Evolutionary conservation across 495 filamentous ascomycete species (phyloP), one percentile per base, ranked within the genome.

Genomic region (Pyrenula massariospora): DNA sequence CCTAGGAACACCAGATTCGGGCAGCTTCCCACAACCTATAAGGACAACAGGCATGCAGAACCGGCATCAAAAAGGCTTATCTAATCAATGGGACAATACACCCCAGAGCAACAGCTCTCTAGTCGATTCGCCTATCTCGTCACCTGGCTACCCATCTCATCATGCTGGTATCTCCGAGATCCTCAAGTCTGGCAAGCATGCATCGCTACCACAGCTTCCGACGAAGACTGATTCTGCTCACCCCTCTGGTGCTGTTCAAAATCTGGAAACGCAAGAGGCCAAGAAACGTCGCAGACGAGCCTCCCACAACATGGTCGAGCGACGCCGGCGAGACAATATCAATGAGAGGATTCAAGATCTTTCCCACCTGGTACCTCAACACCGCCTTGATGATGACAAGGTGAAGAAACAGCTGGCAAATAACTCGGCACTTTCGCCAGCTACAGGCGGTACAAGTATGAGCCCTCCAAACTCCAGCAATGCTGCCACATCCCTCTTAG

Each of bases 321-420:
- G 93, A 53, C 84, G 93, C 25, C 86, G 93, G 51, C 83, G 93
- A 50, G 93, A 98, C 70, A 96, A 98, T 61, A 98, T 98, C 76
- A 98, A 98, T 63, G 93, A 98, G 67, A 82, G 93, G 5, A 98
- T 98, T 57, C 92, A 97, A 61, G 93, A 98, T 62, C 79, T 98
- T 2, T 93, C 89, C 60, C 88, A 91, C 63, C 80, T 98, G 1
- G 93, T 98, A 11, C 93, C 93, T 22, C 77, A 84, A 60, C 93
- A 98, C 66, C 85, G 93, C 15, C 78, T 98, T 12, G 93, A 98
- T 62, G 93, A 98, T 66, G 93, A 98, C 68, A 96, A 96, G 65
- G 84, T 98, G 24, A 86, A 90, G 31, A 97, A 97, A 68, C 87
- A 94, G 55, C 83, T 97, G 15, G 81, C 89, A 57, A 96, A 91